Percentiles rank a stretch among this genome's conserved stretches.
Conservation (phyloP, 371 early-diverging fungal species). For the Mucor ambiguus region DNA sequence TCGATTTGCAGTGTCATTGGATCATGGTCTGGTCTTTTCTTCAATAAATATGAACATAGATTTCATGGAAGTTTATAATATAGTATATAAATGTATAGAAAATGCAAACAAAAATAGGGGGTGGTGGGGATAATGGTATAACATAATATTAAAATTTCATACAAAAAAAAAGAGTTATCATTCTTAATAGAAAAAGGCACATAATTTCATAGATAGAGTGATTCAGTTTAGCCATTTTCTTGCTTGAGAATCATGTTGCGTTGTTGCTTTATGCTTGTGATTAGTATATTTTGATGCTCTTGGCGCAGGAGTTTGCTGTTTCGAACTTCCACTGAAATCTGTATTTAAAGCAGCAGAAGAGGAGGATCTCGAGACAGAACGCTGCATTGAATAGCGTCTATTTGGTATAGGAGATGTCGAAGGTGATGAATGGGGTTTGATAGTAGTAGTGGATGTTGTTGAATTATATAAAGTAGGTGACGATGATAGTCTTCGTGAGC, state of each 20-base stretch:
- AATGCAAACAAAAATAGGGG: neutral
- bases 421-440: constrained; percentile 9
- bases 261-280: constrained; percentile 4
- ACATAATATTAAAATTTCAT: constrained; percentile 3
- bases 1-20: no score
- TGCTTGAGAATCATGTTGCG: neutral
- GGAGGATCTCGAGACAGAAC: constrained; percentile 20
- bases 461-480: constrained; percentile 5
- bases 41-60: neutral
- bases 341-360: neutral
- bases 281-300: constrained; percentile 5
- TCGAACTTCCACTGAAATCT: neutral
- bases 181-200: neutral
- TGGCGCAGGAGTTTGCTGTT: neutral
- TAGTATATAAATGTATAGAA: neutral
- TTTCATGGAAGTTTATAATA: neutral
- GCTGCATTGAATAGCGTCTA: constrained; percentile 20
- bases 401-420: constrained; percentile 26
- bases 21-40: neutral
- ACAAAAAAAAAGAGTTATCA: constrained; percentile 7
- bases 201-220: constrained; percentile 1
- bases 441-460: neutral
- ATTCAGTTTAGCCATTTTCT: constrained; percentile 24
- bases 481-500: neutral
- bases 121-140: constrained; percentile 7